Percentiles rank a stretch among this genome's conserved stretches.
phyloP scores from a whole-genome alignment of 768 basidiomycete genomes.

The Ephemerocybe angulata region DNA sequence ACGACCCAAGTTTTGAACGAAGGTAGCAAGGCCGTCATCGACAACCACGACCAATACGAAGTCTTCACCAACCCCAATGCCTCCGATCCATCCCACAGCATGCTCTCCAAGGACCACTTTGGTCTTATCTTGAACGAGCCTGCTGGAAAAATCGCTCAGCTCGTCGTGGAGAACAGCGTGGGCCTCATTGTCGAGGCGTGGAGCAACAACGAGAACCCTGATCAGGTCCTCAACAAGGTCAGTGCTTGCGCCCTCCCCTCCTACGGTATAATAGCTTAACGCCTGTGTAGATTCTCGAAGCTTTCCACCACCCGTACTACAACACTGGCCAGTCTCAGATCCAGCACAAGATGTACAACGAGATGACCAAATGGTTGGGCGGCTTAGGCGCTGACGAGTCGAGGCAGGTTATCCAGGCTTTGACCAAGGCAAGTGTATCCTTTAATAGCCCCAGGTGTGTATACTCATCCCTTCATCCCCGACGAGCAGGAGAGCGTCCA shows the following conservation, averaged over 20 bases:
- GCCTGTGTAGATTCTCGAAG: conserved; percentile 47
- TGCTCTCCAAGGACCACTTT: conserved; percentile 75
- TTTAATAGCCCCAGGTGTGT: background rate
- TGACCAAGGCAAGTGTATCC: conserved; percentile 47
- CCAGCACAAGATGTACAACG: conserved; percentile 58
- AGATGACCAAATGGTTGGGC: conserved; percentile 51
- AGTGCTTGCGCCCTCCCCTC: conserved; percentile 2
- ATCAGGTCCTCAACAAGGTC: conserved; percentile 44
- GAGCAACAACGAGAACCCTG: conserved; percentile 42
- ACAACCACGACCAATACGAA: conserved; percentile 65
- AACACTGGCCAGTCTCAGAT: conserved; percentile 49
- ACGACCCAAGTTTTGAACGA: conserved; percentile 54
- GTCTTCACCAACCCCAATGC: conserved; percentile 66
- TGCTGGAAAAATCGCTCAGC: conserved; percentile 66
- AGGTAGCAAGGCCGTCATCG: conserved; percentile 66
- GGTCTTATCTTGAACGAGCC: conserved; percentile 70
- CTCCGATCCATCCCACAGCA: conserved; percentile 70
- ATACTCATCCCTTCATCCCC: background rate
- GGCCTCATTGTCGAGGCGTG: conserved; percentile 59
- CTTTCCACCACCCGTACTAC: conserved; percentile 72
- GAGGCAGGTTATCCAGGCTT: conserved; percentile 39
- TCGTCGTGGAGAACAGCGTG: conserved; percentile 61
- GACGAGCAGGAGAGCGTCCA: conserved; percentile 49
- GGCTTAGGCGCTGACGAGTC: conserved; percentile 43
- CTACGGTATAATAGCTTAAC: background rate